A percentile compares a stretch with the other conserved stretches of the same genome.
Conservation (phyloP, 148 eudicot genomes). For the Amaranthus hypochondriacus region DNA sequence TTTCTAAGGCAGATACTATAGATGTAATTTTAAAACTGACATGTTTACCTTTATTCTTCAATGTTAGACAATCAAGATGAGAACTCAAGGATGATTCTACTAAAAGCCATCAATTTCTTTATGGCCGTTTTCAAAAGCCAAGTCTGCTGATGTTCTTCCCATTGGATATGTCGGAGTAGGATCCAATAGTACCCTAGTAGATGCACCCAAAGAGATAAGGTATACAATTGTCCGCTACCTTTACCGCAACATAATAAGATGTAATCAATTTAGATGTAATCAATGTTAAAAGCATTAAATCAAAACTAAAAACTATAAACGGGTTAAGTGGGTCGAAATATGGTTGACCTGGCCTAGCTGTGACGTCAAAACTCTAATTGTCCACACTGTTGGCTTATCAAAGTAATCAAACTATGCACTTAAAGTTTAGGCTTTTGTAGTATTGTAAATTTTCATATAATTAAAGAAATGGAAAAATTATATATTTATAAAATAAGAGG, state of each 20-base stretch:
- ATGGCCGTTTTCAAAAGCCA: constrained; percentile 67
- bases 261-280: too few relatives aligned
- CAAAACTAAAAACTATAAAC: too few relatives aligned
- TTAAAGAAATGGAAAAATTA: too few relatives aligned
- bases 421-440: too few relatives aligned
- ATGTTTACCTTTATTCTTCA: constrained; percentile 38
- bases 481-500: too few relatives aligned
- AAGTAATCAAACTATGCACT: too few relatives aligned
- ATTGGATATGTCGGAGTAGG: constrained; percentile 60
- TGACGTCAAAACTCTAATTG: too few relatives aligned
- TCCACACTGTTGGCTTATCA: too few relatives aligned
- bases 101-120: constrained; percentile 81
- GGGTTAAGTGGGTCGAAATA: too few relatives aligned
- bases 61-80: constrained; percentile 47
- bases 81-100: constrained; percentile 68
- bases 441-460: too few relatives aligned
- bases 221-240: constrained; percentile 70
- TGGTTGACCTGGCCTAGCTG: too few relatives aligned
- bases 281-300: too few relatives aligned
- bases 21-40: constrained; percentile 13
- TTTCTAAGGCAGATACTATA: constrained; percentile 47
- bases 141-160: constrained; percentile 73
- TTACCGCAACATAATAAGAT: constrained; percentile 15
- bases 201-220: constrained; percentile 61
- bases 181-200: constrained; percentile 68